These are phyloP conservation scores for Eutypa lata DNA, from an alignment of 2,329 filamentous ascomycete genomes.

Conservation along the genomic window DNA sequence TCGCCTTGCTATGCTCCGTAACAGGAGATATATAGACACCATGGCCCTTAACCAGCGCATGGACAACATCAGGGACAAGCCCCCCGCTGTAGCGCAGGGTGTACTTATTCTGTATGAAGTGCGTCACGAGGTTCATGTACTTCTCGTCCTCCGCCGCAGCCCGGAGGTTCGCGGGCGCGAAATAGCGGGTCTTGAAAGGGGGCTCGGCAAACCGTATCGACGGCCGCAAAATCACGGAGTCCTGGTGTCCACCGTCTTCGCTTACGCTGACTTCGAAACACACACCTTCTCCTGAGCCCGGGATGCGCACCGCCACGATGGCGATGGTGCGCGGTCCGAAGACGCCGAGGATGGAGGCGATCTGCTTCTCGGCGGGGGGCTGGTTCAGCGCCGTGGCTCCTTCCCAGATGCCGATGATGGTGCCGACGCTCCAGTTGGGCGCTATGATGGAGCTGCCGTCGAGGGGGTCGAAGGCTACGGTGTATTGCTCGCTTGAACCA, in stretches of 20 bases:
- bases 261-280: conserved; percentile 53
- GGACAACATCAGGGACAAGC: conserved; percentile 58
- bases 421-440: conserved; percentile 56
- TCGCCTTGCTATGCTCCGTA: conserved; percentile 47
- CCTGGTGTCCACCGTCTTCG: conserved; percentile 16
- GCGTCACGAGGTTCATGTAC: conserved; percentile 48
- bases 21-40: conserved; percentile 60
- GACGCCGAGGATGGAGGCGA: conserved; percentile 51
- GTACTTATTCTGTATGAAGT: conserved; percentile 51
- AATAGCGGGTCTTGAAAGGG: conserved; percentile 51
- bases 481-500: conserved; percentile 42
- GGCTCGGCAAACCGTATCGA: conserved; percentile 34
- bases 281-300: conserved; percentile 26
- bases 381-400: conserved; percentile 42
- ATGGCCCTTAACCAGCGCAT: conserved; percentile 58
- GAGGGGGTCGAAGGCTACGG: conserved; percentile 60
- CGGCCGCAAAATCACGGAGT: conserved; percentile 38
- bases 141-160: conserved; percentile 47
- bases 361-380: conserved; percentile 36
- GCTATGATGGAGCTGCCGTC: conserved; percentile 61
- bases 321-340: conserved; percentile 55
- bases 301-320: conserved; percentile 50
- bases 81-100: conserved; percentile 60
- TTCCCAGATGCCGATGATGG: conserved; percentile 60
- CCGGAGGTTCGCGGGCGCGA: conserved; percentile 61